Evolutionary conservation across 208 protist species (phyloP).

Genomic region (Trypanosoma theileri): DNA sequence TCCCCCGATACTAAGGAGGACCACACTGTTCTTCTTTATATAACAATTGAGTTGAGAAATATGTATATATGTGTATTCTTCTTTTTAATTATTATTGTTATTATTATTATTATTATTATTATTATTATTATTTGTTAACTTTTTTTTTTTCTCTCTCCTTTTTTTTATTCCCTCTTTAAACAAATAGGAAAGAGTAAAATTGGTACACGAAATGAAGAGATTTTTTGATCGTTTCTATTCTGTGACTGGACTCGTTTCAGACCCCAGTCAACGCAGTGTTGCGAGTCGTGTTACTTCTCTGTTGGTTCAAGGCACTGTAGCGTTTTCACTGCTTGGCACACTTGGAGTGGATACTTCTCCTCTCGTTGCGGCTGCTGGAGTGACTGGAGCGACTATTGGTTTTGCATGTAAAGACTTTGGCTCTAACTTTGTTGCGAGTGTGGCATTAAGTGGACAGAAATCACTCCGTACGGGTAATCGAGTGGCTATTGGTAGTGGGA

Average conservation of each 20-base stretch:
- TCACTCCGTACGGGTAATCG: slow-evolving; percentile 61
- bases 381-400: slow-evolving; percentile 79
- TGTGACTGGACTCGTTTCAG: slow-evolving; percentile 58
- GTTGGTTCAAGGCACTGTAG: slow-evolving; percentile 48
- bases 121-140: background rate
- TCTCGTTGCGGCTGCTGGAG: slow-evolving; percentile 70
- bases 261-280: slow-evolving; percentile 73
- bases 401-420: slow-evolving; percentile 88
- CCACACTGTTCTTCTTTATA: too few species aligned
- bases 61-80: slow-evolving; percentile 16
- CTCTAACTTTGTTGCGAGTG: slow-evolving; percentile 79
- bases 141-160: slow-evolving; percentile 7
- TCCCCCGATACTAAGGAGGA: too few species aligned
- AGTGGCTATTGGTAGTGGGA: slow-evolving; percentile 59
- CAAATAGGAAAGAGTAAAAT: background rate
- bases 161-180: background rate
- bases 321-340: slow-evolving; percentile 70
- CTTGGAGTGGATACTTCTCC: slow-evolving; percentile 75
- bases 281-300: slow-evolving; percentile 61
- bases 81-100: slow-evolving; percentile 1
- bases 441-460: slow-evolving; percentile 63
- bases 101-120: slow-evolving; percentile 13
- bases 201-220: slow-evolving; percentile 56
- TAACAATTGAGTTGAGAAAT: too few species aligned
- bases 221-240: slow-evolving; percentile 77